Evolutionary conservation across 805 yeast species (phyloP).

Genomic region (Saccharomycopsis fodiens): DNA sequence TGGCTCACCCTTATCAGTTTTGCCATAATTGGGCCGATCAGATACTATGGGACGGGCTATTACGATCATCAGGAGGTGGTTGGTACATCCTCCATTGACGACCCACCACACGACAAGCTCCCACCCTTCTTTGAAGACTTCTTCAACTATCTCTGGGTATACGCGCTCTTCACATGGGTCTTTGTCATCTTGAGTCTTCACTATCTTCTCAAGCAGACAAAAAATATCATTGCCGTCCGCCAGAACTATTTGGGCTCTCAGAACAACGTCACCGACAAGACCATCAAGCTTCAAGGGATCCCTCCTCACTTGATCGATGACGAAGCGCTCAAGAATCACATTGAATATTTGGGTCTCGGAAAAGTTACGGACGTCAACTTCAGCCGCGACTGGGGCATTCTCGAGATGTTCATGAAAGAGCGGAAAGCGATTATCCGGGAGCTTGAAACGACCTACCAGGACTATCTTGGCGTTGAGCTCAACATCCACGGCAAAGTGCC

Average conservation of each 20-base stretch:
- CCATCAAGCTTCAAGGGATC: conserved; percentile 47
- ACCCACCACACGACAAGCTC: conserved; percentile 4
- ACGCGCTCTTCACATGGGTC: conserved; percentile 47
- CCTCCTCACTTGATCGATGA: conserved; percentile 41
- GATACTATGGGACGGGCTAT: conserved; percentile 45
- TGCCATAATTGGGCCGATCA: conserved; percentile 42
- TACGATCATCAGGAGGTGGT: conserved; percentile 30
- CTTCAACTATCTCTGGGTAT: conserved; percentile 41
- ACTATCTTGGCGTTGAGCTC: conserved; percentile 40
- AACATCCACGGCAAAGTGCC: conserved; percentile 18
- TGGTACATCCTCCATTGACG: neutral
- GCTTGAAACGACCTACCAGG: conserved; percentile 67
- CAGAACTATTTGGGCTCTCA: conserved; percentile 54
- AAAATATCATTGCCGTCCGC: conserved; percentile 41
- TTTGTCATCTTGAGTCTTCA: conserved; percentile 42
- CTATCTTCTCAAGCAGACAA: conserved; percentile 40
- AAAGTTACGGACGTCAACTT: conserved; percentile 38
- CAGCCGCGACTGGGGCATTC: conserved; percentile 18
- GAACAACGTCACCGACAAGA: conserved; percentile 51
- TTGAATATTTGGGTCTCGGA: conserved; percentile 50
- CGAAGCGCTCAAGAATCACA: conserved; percentile 36
- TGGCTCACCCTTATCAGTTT: conserved; percentile 40
- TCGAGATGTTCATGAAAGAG: conserved; percentile 23
- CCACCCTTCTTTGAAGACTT: conserved; percentile 22
- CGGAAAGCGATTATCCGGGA: conserved; percentile 46